Evolutionary conservation across 176 grass and related monocot species (phyloP).

Genomic region (Eremochloa ophiuroides): DNA sequence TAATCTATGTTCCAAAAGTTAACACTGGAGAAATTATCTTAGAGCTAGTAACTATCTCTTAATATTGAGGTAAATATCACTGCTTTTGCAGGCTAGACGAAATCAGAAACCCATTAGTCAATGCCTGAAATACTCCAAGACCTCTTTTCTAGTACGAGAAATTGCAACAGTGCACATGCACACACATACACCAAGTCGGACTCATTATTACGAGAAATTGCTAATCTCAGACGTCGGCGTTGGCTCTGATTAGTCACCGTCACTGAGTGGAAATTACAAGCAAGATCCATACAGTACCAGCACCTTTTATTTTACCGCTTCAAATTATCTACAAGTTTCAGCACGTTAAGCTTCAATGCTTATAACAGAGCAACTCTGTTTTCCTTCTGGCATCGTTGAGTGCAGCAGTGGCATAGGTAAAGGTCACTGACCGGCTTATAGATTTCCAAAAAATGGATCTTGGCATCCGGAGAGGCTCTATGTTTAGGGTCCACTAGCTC

Average conservation of each 20-base stretch:
- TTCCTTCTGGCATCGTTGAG: slow-evolving; percentile 21
- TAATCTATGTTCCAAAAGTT: too few relatives aligned
- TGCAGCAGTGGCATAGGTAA: slow-evolving; percentile 43
- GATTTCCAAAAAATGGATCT: background rate
- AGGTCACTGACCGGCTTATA: background rate
- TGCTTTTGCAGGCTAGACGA: background rate
- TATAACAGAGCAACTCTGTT: slow-evolving; percentile 4
- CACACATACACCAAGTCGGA: background rate
- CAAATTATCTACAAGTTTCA: background rate
- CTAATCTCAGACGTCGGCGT: background rate
- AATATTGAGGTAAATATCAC: background rate
- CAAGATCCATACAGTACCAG: background rate
- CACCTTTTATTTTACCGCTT: background rate
- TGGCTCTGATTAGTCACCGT: background rate
- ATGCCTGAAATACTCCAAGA: too few relatives aligned
- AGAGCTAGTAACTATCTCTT: too few relatives aligned
- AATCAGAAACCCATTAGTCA: background rate
- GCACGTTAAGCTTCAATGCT: background rate
- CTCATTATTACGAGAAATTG: too few relatives aligned
- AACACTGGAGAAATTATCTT: too few relatives aligned
- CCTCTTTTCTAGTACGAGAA: too few relatives aligned
- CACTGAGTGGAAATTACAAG: background rate
- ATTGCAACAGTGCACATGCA: background rate
- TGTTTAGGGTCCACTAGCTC: background rate
- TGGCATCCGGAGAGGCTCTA: background rate